These are phyloP conservation scores for Lactarius quietus DNA, from an alignment of 768 basidiomycete species.

Conservation along the genomic window DNA sequence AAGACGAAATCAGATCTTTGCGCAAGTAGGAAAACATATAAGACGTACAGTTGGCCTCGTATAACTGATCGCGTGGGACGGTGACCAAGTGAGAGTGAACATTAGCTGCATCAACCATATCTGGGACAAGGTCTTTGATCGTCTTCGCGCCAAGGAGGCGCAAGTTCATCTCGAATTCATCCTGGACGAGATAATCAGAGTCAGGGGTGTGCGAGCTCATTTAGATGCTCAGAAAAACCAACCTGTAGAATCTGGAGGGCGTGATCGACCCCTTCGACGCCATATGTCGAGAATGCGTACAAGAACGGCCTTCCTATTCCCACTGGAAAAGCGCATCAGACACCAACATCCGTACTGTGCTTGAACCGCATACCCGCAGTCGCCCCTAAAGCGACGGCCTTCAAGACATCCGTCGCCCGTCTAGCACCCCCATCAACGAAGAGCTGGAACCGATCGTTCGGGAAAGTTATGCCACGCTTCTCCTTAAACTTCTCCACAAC, in stretches of 20 bases:
- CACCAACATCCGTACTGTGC: neutral
- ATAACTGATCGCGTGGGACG: slow-evolving; percentile 73
- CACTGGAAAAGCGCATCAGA: slow-evolving; percentile 38
- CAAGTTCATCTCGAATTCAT: slow-evolving; percentile 99
- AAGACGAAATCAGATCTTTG: slow-evolving; percentile 6
- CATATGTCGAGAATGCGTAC: slow-evolving; percentile 88
- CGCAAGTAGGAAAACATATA: slow-evolving; percentile 16
- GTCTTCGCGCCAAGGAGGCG: slow-evolving; percentile 83
- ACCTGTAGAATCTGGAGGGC: slow-evolving; percentile 78
- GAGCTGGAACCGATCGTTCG: slow-evolving; percentile 77
- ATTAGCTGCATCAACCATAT: slow-evolving; percentile 85
- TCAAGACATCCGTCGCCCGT: slow-evolving; percentile 84
- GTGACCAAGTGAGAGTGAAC: slow-evolving; percentile 60
- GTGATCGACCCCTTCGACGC: slow-evolving; percentile 79
- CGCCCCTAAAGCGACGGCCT: slow-evolving; percentile 86
- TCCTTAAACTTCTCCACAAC: slow-evolving; percentile 69
- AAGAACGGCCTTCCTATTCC: slow-evolving; percentile 85
- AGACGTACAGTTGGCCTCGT: slow-evolving; percentile 74
- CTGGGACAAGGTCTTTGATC: slow-evolving; percentile 73
- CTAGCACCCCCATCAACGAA: slow-evolving; percentile 95
- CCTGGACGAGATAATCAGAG: slow-evolving; percentile 43
- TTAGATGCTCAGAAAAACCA: slow-evolving; percentile 25
- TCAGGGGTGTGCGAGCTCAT: neutral
- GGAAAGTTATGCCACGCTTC: slow-evolving; percentile 64
- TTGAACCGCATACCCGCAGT: slow-evolving; percentile 56